These are phyloP conservation scores for Pseudonitzschia delicatissima DNA, from an alignment of 108 stramenopile genomes.

Conservation along the genomic window DNA sequence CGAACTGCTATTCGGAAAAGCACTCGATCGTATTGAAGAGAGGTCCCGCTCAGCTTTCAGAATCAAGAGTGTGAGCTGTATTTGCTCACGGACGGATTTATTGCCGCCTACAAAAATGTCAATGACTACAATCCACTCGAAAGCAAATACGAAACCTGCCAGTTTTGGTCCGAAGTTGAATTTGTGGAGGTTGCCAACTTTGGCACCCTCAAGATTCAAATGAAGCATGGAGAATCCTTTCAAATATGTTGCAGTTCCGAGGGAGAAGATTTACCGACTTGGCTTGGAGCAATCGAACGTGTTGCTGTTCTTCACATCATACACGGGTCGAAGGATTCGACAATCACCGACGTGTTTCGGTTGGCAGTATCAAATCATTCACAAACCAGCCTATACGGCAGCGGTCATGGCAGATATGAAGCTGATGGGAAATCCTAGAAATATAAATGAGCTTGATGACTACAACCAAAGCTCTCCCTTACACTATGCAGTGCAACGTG, in stretches of 20 bases:
- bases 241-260: background rate
- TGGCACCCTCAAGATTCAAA: constrained; percentile 11
- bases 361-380: constrained; percentile 42
- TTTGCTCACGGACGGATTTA: constrained; percentile 47
- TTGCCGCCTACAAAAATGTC: constrained; percentile 17
- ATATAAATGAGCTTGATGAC: constrained; percentile 30
- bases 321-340: background rate
- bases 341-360: constrained; percentile 20
- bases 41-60: constrained; percentile 10
- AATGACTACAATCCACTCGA: constrained; percentile 19
- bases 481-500: constrained; percentile 38
- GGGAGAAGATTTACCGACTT: constrained; percentile 15
- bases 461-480: constrained; percentile 42
- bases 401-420: constrained; percentile 26
- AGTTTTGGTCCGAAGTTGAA: constrained; percentile 26
- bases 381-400: constrained; percentile 34
- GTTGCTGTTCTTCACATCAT: constrained; percentile 17
- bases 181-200: constrained; percentile 1
- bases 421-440: constrained; percentile 13
- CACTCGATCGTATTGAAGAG: constrained; percentile 31
- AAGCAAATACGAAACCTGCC: constrained; percentile 25
- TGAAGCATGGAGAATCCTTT: constrained; percentile 9
- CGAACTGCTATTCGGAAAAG: constrained; percentile 12
- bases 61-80: constrained; percentile 28
- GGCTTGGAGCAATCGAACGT: constrained; percentile 33